Evolutionary conservation across 352 stramenopile genomes (phyloP).

Genomic region (Phytophthora tentaculata): DNA sequence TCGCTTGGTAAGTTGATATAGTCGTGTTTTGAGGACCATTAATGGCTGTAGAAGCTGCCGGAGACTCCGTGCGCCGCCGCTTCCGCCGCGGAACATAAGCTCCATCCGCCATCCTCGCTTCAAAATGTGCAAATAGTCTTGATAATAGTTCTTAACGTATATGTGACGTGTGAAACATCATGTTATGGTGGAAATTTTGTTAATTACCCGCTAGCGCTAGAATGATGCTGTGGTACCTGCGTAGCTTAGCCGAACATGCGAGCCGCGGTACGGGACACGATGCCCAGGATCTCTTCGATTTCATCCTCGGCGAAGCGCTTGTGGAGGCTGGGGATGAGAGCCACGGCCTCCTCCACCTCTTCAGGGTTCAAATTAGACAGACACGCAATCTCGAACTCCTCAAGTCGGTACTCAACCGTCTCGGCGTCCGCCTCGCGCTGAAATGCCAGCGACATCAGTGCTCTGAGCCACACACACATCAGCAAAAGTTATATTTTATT

Average conservation of each 20-base stretch:
- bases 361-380: conserved; percentile 91
- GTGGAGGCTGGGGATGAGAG: conserved; percentile 89
- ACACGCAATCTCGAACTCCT: conserved; percentile 92
- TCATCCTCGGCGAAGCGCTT: conserved; percentile 90
- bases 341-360: conserved; percentile 88
- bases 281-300: conserved; percentile 90
- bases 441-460: conserved; percentile 87
- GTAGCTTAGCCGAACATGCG: conserved; percentile 80
- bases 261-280: conserved; percentile 86
- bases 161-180: conserved; percentile 18
- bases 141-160: neutral
- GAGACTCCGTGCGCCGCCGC: conserved; percentile 32
- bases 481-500: neutral
- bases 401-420: conserved; percentile 77
- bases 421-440: conserved; percentile 77
- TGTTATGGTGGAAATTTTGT: conserved; percentile 19
- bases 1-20: neutral
- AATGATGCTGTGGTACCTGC: conserved; percentile 7
- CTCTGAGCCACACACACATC: conserved; percentile 38
- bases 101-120: conserved; percentile 12
- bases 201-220: conserved; percentile 20
- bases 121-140: neutral
- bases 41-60: neutral
- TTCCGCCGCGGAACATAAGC: conserved; percentile 56
- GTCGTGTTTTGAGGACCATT: neutral